Percentiles rank a stretch among this genome's conserved stretches.
These are phyloP conservation scores for Myriangium duriaei DNA, from an alignment of 2,329 filamentous ascomycete genomes.

Conservation along the genomic window DNA sequence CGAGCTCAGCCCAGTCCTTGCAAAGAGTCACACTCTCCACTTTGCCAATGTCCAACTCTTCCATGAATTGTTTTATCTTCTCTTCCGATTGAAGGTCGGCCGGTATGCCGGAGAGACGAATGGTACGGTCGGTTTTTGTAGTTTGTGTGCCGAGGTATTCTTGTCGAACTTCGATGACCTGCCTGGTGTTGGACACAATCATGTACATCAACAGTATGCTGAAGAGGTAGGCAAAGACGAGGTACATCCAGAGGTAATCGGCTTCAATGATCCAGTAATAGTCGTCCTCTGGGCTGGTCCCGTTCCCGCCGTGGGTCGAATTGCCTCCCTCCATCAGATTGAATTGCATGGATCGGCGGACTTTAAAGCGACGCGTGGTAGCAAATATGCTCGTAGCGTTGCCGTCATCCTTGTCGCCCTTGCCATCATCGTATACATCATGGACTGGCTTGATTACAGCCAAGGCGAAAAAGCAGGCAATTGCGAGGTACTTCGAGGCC, in stretches of 20 bases:
- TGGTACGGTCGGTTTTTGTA: conserved; percentile 90
- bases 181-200: conserved; percentile 69
- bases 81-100: conserved; percentile 64
- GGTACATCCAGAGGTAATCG: conserved; percentile 78
- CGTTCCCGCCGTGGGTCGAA: conserved; percentile 2
- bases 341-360: conserved; percentile 2
- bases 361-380: not conserved
- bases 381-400: conserved; percentile 11
- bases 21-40: conserved; percentile 83
- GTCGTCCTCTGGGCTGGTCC: conserved; percentile 21
- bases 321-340: not conserved
- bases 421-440: conserved; percentile 42
- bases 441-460: conserved; percentile 80
- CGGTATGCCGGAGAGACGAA: conserved; percentile 82
- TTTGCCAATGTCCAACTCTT: conserved; percentile 76
- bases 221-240: conserved; percentile 91
- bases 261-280: conserved; percentile 25
- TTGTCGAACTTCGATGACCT: conserved; percentile 75
- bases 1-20: conserved; percentile 72
- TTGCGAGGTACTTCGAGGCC: conserved; percentile 68
- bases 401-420: conserved; percentile 26
- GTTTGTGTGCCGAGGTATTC: conserved; percentile 86
- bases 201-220: conserved; percentile 70
- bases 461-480: conserved; percentile 71
- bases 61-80: conserved; percentile 74